These are phyloP conservation scores for Xylariaceae sp. DNA, from an alignment of 2,329 filamentous ascomycete species.

Conservation along the genomic window DNA sequence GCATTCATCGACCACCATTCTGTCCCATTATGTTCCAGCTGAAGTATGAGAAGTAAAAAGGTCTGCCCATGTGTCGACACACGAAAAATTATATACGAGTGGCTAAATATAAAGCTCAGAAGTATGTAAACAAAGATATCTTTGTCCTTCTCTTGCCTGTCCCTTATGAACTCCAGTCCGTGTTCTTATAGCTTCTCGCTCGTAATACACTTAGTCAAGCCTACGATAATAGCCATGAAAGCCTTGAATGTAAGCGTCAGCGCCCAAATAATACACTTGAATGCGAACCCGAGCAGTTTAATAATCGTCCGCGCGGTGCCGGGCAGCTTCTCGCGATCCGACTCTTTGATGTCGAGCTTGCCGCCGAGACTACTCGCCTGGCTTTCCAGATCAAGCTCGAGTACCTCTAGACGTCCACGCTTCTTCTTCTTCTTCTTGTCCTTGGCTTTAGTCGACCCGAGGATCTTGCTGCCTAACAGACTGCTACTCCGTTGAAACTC, in stretches of 20 bases:
- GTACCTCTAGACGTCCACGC: constrained; percentile 58
- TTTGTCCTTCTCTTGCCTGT: not conserved
- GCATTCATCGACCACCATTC: constrained; percentile 2
- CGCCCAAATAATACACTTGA: constrained; percentile 66
- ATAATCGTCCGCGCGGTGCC: constrained; percentile 56
- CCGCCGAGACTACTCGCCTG: constrained; percentile 58
- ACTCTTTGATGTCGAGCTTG: constrained; percentile 48
- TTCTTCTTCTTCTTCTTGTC: constrained; percentile 46
- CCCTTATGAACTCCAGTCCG: not conserved
- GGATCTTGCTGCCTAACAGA: constrained; percentile 40
- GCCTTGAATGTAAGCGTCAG: constrained; percentile 63
- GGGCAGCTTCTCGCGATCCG: constrained; percentile 56
- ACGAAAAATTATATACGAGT: constrained; percentile 1
- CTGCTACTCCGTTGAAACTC: constrained; percentile 38
- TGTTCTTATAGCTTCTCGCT: constrained; percentile 47
- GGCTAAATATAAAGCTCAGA: not conserved
- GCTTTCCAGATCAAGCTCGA: constrained; percentile 69
- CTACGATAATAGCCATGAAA: constrained; percentile 56
- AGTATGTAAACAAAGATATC: not conserved
- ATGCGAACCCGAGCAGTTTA: constrained; percentile 58
- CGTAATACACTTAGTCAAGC: constrained; percentile 58
- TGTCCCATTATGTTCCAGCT: constrained; percentile 18
- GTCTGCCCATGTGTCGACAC: constrained; percentile 3
- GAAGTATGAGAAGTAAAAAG: constrained; percentile 10
- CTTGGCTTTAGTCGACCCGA: constrained; percentile 31